These are phyloP conservation scores for Fraxinus nigra DNA, from an alignment of 305 asterid species.

Conservation along the genomic window DNA sequence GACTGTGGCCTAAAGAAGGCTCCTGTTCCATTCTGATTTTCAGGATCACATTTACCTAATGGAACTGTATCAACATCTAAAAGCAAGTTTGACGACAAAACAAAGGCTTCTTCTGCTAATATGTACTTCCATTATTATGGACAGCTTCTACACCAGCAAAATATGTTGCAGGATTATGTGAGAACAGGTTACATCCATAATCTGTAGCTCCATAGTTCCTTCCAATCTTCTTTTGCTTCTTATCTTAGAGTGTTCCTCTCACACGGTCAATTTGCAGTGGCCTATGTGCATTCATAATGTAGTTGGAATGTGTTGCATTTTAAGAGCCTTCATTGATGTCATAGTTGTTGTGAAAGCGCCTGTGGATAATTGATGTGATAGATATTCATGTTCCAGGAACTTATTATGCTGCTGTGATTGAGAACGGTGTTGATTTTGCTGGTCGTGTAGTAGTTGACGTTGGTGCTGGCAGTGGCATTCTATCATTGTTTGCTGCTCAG, in stretches of 20 bases:
- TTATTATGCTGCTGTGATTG: conserved; percentile 95
- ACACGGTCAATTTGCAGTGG: not conserved
- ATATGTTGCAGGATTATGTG: conserved; percentile 97
- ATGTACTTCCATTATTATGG: conserved; percentile 98
- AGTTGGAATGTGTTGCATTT: not conserved
- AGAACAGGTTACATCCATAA: conserved; percentile 74
- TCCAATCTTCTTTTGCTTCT: not conserved
- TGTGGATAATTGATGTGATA: conserved; percentile 24
- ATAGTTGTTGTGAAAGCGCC: conserved; percentile 3
- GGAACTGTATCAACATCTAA: conserved; percentile 40
- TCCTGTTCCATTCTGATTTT: conserved; percentile 17
- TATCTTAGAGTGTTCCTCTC: not conserved
- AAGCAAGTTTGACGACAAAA: conserved; percentile 89
- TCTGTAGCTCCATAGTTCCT: not conserved
- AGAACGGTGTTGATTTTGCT: conserved; percentile 73
- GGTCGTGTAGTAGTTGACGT: conserved; percentile 92
- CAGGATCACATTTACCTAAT: conserved; percentile 63
- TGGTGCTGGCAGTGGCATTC: conserved; percentile 98
- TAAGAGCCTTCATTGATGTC: conserved; percentile 4
- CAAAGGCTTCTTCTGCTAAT: conserved; percentile 91
- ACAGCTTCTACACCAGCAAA: conserved; percentile 94
- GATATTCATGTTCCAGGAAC: conserved; percentile 58
- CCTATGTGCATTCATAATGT: not conserved
- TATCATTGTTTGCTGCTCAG: conserved; percentile 98
- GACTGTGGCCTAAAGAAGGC: not conserved